Percentiles rank a stretch among this genome's conserved stretches.
Conservation (phyloP, 2,329 filamentous ascomycete genomes). For the Hymenoscyphus occultus region DNA sequence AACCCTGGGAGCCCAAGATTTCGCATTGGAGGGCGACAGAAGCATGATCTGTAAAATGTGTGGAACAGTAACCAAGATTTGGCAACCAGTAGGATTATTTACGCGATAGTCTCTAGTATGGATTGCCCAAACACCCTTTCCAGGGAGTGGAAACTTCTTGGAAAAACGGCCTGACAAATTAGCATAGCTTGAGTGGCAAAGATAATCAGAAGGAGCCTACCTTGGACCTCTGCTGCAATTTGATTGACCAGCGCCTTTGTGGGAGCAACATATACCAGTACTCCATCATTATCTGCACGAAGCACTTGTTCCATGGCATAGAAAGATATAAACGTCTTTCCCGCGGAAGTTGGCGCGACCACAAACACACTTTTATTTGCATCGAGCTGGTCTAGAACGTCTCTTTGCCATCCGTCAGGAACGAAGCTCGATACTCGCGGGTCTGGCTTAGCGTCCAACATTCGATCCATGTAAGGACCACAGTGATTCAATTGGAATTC, state of each 20-base stretch:
- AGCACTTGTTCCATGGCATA: slow-evolving; percentile 79
- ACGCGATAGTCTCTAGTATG: slow-evolving; percentile 73
- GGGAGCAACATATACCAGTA: slow-evolving; percentile 76
- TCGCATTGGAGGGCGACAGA: slow-evolving; percentile 61
- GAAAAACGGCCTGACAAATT: slow-evolving; percentile 52
- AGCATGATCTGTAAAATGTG: slow-evolving; percentile 80
- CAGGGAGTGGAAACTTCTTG: slow-evolving; percentile 56
- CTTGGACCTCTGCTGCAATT: slow-evolving; percentile 76
- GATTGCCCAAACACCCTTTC: slow-evolving; percentile 73
- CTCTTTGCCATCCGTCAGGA: slow-evolving; percentile 73
- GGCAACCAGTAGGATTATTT: slow-evolving; percentile 69
- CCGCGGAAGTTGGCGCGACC: slow-evolving; percentile 73
- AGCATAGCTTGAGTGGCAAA: slow-evolving; percentile 7
- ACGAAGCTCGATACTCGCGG: slow-evolving; percentile 64
- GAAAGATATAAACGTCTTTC: slow-evolving; percentile 82
- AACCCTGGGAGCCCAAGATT: slow-evolving; percentile 63
- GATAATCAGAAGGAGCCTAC: slow-evolving; percentile 29
- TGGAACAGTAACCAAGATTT: slow-evolving; percentile 74
- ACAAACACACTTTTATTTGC: slow-evolving; percentile 68
- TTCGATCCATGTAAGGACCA: slow-evolving; percentile 73
- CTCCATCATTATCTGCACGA: slow-evolving; percentile 62
- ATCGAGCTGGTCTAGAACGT: slow-evolving; percentile 72
- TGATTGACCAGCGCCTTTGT: slow-evolving; percentile 83
- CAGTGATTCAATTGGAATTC: slow-evolving; percentile 68
- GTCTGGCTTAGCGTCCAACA: slow-evolving; percentile 66